Percentiles rank a stretch among this genome's conserved stretches.
These are phyloP conservation scores for Spinacia oleracea DNA, from an alignment of 179 eudicot species.

Conservation along the genomic window DNA sequence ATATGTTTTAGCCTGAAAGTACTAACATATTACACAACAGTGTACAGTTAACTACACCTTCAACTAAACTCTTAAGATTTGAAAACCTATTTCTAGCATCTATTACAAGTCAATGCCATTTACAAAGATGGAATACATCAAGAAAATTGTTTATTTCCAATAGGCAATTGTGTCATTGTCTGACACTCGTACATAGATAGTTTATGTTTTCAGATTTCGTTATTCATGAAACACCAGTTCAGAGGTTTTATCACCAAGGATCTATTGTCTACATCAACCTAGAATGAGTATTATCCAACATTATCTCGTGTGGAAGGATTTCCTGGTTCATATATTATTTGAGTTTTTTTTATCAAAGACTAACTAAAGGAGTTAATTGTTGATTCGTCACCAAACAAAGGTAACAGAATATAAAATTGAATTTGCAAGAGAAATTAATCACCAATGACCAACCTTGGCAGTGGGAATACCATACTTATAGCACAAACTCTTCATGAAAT, in stretches of 20 bases:
- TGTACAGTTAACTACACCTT: background rate
- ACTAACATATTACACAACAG: no score
- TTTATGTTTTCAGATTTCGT: background rate
- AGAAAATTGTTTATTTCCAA: background rate
- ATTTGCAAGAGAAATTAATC: conserved; percentile 9
- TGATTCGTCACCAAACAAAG: background rate
- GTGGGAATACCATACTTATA: conserved; percentile 91
- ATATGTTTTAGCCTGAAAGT: background rate
- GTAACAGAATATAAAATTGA: background rate
- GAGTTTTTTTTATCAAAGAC: background rate
- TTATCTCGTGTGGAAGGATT: background rate
- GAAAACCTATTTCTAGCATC: background rate
- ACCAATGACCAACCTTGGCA: conserved; percentile 66
- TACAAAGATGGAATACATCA: background rate
- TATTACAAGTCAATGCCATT: background rate
- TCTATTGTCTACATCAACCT: background rate
- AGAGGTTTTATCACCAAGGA: background rate
- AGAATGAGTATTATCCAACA: background rate
- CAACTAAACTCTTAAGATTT: background rate
- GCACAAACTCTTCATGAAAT: conserved; percentile 90
- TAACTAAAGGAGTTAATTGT: background rate
- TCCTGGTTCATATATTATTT: background rate
- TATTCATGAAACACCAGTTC: background rate
- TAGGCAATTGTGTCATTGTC: background rate
- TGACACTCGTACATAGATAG: background rate